Evolutionary conservation across 139 green algal species (phyloP), one percentile per base, ranked within the genome.

Genomic region (Auxenochlorella pyrenoidosa): DNA sequence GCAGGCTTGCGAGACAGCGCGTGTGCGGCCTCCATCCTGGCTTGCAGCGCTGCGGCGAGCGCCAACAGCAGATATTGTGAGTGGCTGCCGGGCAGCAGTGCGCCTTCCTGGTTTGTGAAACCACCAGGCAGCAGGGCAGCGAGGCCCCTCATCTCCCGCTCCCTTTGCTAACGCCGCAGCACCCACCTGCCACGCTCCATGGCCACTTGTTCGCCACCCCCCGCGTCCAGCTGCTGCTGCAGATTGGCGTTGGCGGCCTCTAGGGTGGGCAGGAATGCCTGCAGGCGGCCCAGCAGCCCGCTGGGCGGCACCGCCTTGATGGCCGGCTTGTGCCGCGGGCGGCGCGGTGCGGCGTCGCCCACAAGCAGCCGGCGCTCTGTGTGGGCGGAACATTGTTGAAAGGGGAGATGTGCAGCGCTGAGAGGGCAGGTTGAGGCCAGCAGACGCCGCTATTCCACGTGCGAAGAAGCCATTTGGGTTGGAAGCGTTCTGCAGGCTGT

Each of bases 261-360:
- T 60, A 93, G 65, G 32, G 70, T 30, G 28, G 90, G 90, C 72
- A 93, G 75, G 36, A 93, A 93, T 22, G 60, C 51, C 75, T 93
- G 77, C 60, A 93, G 73, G 18, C 85, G 79, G 66, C 51, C 63
- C 47, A 93, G 82, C 77, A 93, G 77, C 60, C 28, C 85, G 43
- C 47, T 82, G 15, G 79, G 68, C 38, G 86, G 34, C 86, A 66
- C 18, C 36, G 85, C 44, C 32, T 84, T 73, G 38, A 86, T 89
- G 22, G 75, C 13, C 26, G 78, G 86, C 40, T 85, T 89, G 60
- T 47, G 44, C 43, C 58, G 41, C 3, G 76, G 75, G 26, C 63
- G 82, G 34, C 71, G 68, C 32, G 68, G n/a, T 21, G 32, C 32
- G 38, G 58, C 72, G 38, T 82, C 72, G 8, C 51, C 73, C 30